Percentiles rank a stretch among this genome's conserved stretches.
Conservation (phyloP, 495 filamentous ascomycete species). For the Tuber magnatum region DNA sequence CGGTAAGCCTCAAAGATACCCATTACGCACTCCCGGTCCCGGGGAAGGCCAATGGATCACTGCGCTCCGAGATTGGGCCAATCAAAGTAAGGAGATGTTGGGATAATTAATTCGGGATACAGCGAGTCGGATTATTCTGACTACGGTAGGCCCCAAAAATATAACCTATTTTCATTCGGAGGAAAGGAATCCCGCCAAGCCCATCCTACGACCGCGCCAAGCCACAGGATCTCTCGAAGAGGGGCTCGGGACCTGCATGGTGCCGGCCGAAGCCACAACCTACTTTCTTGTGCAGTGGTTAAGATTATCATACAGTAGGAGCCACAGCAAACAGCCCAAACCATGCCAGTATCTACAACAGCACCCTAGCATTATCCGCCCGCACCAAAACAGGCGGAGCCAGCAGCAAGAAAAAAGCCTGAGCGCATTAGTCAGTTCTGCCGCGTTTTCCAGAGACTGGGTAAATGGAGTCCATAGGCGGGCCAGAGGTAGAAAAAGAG, state of each 20-base stretch:
- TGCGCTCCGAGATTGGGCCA: neutral
- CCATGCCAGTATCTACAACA: neutral
- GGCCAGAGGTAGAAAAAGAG: neutral
- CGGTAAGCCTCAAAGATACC: neutral
- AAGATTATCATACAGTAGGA: neutral
- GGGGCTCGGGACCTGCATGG: neutral
- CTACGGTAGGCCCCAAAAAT: neutral
- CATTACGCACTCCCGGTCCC: neutral
- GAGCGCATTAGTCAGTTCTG: neutral
- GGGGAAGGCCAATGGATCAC: neutral
- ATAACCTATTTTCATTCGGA: neutral
- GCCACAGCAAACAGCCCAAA: neutral
- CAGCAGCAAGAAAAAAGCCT: neutral
- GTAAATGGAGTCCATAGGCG: neutral
- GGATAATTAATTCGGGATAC: neutral
- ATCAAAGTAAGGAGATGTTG: neutral
- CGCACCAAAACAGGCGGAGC: neutral
- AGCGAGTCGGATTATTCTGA: neutral
- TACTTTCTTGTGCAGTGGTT: too few species aligned
- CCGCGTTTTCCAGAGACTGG: neutral
- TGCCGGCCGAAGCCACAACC: neutral
- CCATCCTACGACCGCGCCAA: neutral
- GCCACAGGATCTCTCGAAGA: neutral
- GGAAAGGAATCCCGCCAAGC: neutral
- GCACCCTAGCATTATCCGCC: neutral